phyloP scores from a whole-genome alignment of 164 flowering plant species.

The Dillenia turbinata region DNA sequence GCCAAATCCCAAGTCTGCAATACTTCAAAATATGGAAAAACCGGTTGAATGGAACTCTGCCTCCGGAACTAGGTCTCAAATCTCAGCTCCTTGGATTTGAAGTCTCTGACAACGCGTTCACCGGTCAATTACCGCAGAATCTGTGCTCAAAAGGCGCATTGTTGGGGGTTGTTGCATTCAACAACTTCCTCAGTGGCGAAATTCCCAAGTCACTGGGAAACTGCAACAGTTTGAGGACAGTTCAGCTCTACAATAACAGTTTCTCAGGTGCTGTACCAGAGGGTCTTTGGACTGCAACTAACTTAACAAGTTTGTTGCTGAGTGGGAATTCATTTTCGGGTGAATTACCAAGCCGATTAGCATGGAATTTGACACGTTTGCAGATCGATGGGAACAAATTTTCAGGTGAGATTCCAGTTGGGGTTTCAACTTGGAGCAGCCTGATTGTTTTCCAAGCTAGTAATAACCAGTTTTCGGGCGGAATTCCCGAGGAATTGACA shows the following conservation, averaged over 20 bases:
- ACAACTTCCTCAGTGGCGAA: slow-evolving; percentile 51
- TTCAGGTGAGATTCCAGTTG: slow-evolving; percentile 44
- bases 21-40: slow-evolving; percentile 37
- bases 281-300: slow-evolving; percentile 37
- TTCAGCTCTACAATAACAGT: slow-evolving; percentile 38
- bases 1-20: slow-evolving; percentile 25
- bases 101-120: slow-evolving; percentile 32
- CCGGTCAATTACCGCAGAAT: slow-evolving; percentile 39
- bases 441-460: slow-evolving; percentile 46
- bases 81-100: slow-evolving; percentile 39
- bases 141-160: slow-evolving; percentile 38
- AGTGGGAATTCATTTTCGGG: slow-evolving; percentile 51
- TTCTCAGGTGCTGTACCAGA: slow-evolving; percentile 56
- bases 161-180: slow-evolving; percentile 38
- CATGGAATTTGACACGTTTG: slow-evolving; percentile 43
- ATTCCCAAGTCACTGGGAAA: slow-evolving; percentile 54
- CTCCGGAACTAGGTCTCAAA: slow-evolving; percentile 46
- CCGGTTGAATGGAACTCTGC: slow-evolving; percentile 40
- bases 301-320: slow-evolving; percentile 28
- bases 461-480: slow-evolving; percentile 48
- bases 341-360: slow-evolving; percentile 29
- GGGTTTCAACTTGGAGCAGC: slow-evolving; percentile 22
- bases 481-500: slow-evolving; percentile 45
- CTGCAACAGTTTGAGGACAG: slow-evolving; percentile 33
- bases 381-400: slow-evolving; percentile 54